Evolutionary conservation across 2,329 filamentous ascomycete genomes (phyloP).

Genomic region (Penicillium sp.): DNA sequence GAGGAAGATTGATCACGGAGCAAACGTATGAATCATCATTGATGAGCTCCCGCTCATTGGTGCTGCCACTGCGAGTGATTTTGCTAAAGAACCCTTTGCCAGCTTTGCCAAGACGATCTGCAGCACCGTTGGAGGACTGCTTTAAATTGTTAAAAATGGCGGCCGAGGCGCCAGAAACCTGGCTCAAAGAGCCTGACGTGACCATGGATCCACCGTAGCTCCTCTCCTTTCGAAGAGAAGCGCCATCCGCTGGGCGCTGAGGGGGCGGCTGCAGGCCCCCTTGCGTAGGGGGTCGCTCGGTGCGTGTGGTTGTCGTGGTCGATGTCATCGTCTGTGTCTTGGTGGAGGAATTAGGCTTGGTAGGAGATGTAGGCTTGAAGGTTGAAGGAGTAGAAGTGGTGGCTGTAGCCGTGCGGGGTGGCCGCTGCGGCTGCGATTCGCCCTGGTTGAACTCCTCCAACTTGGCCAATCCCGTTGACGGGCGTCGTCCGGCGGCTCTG

Average conservation of each 20-base stretch:
- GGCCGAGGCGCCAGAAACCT: conserved; percentile 56
- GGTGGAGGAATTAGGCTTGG: neutral
- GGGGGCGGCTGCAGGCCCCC: conserved; percentile 63
- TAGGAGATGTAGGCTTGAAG: no score
- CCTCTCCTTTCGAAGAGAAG: conserved; percentile 36
- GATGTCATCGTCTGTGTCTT: neutral
- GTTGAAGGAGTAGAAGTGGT: neutral
- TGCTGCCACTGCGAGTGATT: conserved; percentile 67
- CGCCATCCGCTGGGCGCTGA: conserved; percentile 55
- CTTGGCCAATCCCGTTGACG: conserved; percentile 40
- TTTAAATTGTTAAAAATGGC: conserved; percentile 72
- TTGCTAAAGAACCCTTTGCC: conserved; percentile 83
- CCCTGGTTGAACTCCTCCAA: conserved; percentile 35
- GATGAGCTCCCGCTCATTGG: conserved; percentile 63
- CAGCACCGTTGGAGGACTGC: conserved; percentile 69
- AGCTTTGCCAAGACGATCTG: conserved; percentile 67
- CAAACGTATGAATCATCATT: conserved; percentile 82
- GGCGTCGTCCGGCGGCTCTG: conserved; percentile 34
- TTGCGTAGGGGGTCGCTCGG: conserved; percentile 68
- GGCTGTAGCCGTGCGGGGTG: conserved; percentile 62
- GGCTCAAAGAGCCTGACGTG: conserved; percentile 47
- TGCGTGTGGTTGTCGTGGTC: conserved; percentile 36
- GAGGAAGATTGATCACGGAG: conserved; percentile 79
- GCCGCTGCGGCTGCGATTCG: conserved; percentile 42
- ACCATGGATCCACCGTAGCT: conserved; percentile 36